These are phyloP conservation scores for Rhodomyrtus tomentosa DNA, from an alignment of 345 rosid species.

Conservation along the genomic window DNA sequence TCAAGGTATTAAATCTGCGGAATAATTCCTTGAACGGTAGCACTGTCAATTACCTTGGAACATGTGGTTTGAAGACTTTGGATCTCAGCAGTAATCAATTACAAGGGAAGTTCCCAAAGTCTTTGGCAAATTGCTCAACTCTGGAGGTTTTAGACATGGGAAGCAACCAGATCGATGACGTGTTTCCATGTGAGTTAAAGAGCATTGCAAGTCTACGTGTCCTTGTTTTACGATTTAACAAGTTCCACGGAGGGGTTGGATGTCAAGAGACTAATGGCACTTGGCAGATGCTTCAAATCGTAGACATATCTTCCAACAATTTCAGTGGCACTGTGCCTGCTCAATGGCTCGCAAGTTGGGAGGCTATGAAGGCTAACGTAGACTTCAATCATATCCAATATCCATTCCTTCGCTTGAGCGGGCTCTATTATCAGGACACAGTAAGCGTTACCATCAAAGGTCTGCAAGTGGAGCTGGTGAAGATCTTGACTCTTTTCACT, in stretches of 20 bases:
- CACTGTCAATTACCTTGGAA: conserved; percentile 1
- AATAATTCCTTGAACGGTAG: background rate
- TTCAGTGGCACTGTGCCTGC: background rate
- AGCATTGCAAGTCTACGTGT: conserved; percentile 4
- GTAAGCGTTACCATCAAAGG: conserved; percentile 27
- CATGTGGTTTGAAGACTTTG: conserved; percentile 12
- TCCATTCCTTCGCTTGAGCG: background rate
- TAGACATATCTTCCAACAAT: conserved; percentile 22
- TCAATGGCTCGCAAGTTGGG: accelerated
- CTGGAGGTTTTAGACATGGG: conserved; percentile 32
- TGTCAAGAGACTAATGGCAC: background rate
- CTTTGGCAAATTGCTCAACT: conserved; percentile 9
- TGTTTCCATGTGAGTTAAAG: conserved; percentile 20
- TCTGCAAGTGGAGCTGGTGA: conserved; percentile 8
- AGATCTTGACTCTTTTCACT: conserved; percentile 23
- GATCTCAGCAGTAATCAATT: conserved; percentile 18
- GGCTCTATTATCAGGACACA: conserved; percentile 9
- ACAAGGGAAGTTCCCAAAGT: conserved; percentile 15
- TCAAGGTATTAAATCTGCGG: background rate
- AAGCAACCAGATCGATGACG: conserved; percentile 16
- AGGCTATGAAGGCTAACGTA: background rate
- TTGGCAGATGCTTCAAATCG: conserved; percentile 26
- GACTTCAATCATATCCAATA: background rate
- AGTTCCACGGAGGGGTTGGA: conserved; percentile 16
- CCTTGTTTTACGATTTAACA: conserved; percentile 28